These are phyloP conservation scores for Boletus rufocinnamomeus DNA, from an alignment of 768 basidiomycete species.

Conservation along the genomic window DNA sequence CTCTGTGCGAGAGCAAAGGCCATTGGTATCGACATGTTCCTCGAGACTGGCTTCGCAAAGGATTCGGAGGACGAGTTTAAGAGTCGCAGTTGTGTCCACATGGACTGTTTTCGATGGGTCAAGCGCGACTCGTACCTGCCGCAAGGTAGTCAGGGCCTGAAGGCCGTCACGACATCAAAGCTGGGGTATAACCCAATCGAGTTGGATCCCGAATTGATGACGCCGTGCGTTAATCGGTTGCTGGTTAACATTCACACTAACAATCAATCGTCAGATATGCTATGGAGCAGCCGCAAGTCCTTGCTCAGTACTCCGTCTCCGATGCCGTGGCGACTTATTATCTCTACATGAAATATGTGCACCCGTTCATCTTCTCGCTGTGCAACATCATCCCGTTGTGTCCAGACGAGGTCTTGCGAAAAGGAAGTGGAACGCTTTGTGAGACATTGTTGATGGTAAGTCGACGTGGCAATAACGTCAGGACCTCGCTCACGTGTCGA, in stretches of 20 bases:
- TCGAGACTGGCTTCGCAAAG: conserved; percentile 89
- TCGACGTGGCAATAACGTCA: neutral
- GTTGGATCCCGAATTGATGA: conserved; percentile 98
- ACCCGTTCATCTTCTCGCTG: conserved; percentile 98
- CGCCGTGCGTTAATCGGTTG: conserved; percentile 67
- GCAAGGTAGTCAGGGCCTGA: conserved; percentile 97
- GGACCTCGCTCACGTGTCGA: conserved; percentile 7
- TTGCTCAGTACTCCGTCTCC: conserved; percentile 98
- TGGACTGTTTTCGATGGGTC: conserved; percentile 99
- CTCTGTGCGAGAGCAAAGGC: conserved; percentile 80
- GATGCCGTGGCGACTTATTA: conserved; percentile 99
- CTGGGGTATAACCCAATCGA: conserved; percentile 97
- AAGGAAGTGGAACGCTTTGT: conserved; percentile 95
- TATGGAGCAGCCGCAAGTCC: conserved; percentile 88
- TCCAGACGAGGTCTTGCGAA: conserved; percentile 94
- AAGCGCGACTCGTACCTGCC: conserved; percentile 98
- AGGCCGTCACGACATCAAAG: conserved; percentile 96
- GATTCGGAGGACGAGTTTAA: conserved; percentile 97
- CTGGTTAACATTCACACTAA: neutral
- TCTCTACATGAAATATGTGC: conserved; percentile 99
- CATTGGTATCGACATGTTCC: conserved; percentile 95
- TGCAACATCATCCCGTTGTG: conserved; percentile 98
- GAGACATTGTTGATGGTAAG: conserved; percentile 96
- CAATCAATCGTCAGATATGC: conserved; percentile 67
- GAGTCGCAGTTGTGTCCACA: conserved; percentile 87